phyloP scores from a whole-genome alignment of 257 asterid species.

The Asclepias syriaca region DNA sequence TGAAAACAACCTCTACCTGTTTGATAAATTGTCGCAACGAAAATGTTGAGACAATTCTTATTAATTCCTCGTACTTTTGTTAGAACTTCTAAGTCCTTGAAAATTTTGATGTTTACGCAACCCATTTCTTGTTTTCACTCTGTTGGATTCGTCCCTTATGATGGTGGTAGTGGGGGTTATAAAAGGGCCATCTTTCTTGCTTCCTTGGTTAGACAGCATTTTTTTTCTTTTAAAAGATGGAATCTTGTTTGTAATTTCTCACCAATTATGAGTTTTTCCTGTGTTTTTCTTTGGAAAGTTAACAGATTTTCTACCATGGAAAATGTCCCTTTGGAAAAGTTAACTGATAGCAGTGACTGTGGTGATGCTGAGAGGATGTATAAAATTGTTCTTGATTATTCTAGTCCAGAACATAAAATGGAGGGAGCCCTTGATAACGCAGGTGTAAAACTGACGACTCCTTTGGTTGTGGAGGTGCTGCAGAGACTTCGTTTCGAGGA shows the following conservation, averaged over 20 bases:
- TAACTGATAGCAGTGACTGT: conserved; percentile 21
- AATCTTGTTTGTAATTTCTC: conserved; percentile 12
- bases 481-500: conserved; percentile 68
- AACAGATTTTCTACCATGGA: conserved; percentile 39
- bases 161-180: not conserved
- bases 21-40: conserved; percentile 47
- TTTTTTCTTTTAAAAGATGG: not conserved
- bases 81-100: not conserved
- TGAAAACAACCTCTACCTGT: conserved; percentile 25
- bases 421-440: conserved; percentile 66
- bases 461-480: conserved; percentile 65
- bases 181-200: conserved; percentile 1
- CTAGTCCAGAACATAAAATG: conserved; percentile 66
- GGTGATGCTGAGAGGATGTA: conserved; percentile 42
- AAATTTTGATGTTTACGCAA: conserved; percentile 3
- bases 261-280: conserved; percentile 9
- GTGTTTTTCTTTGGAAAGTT: conserved; percentile 12
- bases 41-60: conserved; percentile 27
- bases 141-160: conserved; percentile 12
- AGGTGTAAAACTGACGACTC: conserved; percentile 50
- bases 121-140: conserved; percentile 16
- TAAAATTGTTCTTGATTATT: conserved; percentile 52
- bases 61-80: conserved; percentile 16
- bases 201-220: conserved; percentile 7
- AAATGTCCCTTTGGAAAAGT: conserved; percentile 24